A percentile compares a stretch with the other conserved stretches of the same genome.
These are phyloP conservation scores for Alternaria metachromatica DNA, from an alignment of 2,329 filamentous ascomycete species.

Conservation along the genomic window DNA sequence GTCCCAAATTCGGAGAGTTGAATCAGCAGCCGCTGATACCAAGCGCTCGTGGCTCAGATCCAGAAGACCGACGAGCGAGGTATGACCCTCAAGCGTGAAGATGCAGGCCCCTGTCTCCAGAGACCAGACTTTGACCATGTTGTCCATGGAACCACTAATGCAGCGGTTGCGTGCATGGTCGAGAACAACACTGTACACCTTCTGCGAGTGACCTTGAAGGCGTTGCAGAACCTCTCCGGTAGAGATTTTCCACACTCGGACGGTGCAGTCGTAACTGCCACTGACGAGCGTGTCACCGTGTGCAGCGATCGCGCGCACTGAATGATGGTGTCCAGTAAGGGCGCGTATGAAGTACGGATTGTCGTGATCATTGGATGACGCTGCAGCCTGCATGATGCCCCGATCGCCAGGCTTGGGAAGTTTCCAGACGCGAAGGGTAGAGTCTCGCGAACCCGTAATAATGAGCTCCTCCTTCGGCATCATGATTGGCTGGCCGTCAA, in stretches of 20 bases:
- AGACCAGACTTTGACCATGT: conserved; percentile 97
- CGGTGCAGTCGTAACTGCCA: conserved; percentile 94
- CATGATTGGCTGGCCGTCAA: conserved; percentile 78
- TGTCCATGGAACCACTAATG: conserved; percentile 98
- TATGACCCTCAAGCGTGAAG: conserved; percentile 91
- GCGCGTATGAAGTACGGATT: conserved; percentile 95
- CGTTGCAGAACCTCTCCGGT: conserved; percentile 88
- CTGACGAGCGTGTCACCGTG: conserved; percentile 96
- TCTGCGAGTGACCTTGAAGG: conserved; percentile 84
- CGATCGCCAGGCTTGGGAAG: conserved; percentile 81
- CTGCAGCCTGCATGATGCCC: conserved; percentile 78
- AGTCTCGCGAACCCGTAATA: conserved; percentile 96
- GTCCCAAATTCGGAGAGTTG: conserved; percentile 95
- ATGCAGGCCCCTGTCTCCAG: conserved; percentile 83
- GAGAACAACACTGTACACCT: conserved; percentile 96
- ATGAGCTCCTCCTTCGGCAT: conserved; percentile 95
- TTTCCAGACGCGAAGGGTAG: conserved; percentile 91
- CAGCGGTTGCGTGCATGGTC: conserved; percentile 92
- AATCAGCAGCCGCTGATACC: conserved; percentile 94
- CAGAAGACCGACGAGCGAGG: conserved; percentile 86
- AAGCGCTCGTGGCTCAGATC: conserved; percentile 89
- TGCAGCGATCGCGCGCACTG: conserved; percentile 93
- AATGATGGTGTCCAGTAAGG: conserved; percentile 86
- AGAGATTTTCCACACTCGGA: conserved; percentile 96
- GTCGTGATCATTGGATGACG: conserved; percentile 75